Conservation (phyloP, 1,284 basidiomycete genomes). For the Ganoderma lingzhi region DNA sequence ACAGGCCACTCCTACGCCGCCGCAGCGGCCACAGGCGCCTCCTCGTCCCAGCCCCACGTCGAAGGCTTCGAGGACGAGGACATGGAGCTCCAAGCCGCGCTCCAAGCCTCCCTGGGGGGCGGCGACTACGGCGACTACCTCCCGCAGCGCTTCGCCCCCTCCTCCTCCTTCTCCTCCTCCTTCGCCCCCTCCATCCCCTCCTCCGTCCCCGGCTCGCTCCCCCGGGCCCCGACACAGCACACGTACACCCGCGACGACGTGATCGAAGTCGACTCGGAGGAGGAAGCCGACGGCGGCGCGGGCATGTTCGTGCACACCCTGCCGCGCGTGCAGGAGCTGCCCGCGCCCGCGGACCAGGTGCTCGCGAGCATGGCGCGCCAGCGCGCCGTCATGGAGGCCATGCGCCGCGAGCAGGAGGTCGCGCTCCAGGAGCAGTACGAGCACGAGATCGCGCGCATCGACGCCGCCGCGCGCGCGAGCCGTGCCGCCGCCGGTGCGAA, state of each 20-base stretch:
- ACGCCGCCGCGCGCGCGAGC: slow-evolving; percentile 29
- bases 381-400: slow-evolving; percentile 66
- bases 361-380: slow-evolving; percentile 73
- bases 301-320: slow-evolving; percentile 1
- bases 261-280: slow-evolving; percentile 27
- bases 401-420: slow-evolving; percentile 73
- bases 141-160: slow-evolving; percentile 16
- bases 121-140: slow-evolving; percentile 22
- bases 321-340: background rate
- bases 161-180: background rate
- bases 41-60: slow-evolving; percentile 21
- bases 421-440: slow-evolving; percentile 68
- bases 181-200: no score
- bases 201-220: slow-evolving; percentile 6
- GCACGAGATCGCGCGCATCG: slow-evolving; percentile 49
- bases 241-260: slow-evolving; percentile 9
- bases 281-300: slow-evolving; percentile 28
- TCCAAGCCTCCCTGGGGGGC: slow-evolving; percentile 76
- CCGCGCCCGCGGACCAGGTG: slow-evolving; percentile 58
- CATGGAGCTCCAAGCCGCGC: slow-evolving; percentile 83
- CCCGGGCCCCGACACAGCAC: background rate
- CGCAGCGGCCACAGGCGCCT: slow-evolving; percentile 12
- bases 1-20: slow-evolving; percentile 38
- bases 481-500: background rate
- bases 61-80: slow-evolving; percentile 81